A percentile compares a stretch with the other conserved stretches of the same genome.
phyloP scores from a whole-genome alignment of 495 filamentous ascomycete species.

The Daldinia childiae region DNA sequence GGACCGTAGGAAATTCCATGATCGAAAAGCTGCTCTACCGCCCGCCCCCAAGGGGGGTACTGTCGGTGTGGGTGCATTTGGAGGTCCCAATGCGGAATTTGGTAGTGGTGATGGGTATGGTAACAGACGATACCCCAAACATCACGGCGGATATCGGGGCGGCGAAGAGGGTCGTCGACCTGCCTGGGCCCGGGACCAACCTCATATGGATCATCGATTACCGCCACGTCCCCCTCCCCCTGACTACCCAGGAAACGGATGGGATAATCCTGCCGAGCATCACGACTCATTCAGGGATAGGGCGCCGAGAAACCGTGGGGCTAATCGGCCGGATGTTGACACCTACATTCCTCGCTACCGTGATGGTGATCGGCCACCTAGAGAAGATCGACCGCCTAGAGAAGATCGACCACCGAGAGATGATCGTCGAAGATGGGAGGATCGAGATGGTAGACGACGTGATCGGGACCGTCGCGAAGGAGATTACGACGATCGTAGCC shows the following conservation, averaged over 20 bases:
- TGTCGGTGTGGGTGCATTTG: constrained; percentile 77
- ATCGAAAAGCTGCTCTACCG: constrained; percentile 78
- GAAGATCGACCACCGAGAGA: constrained; percentile 51
- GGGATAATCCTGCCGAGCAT: constrained; percentile 51
- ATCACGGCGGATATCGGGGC: constrained; percentile 47
- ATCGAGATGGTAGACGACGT: constrained; percentile 51
- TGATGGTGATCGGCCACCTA: constrained; percentile 32
- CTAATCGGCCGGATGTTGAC: constrained; percentile 59
- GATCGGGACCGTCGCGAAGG: constrained; percentile 52
- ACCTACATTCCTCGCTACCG: constrained; percentile 70
- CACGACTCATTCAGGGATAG: constrained; percentile 50
- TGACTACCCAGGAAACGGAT: constrained; percentile 49
- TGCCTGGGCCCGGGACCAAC: constrained; percentile 51
- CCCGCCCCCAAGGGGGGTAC: constrained; percentile 90
- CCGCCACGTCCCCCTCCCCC: constrained; percentile 58
- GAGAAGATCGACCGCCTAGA: constrained; percentile 46
- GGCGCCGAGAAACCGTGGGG: constrained; percentile 48
- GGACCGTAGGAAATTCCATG: constrained; percentile 87
- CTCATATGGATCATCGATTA: constrained; percentile 56
- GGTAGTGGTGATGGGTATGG: constrained; percentile 58
- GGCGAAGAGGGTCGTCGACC: constrained; percentile 56
- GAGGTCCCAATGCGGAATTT: constrained; percentile 60
- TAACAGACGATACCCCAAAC: constrained; percentile 53
- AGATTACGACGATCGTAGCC: constrained; percentile 60
- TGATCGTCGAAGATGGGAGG: constrained; percentile 58